Base-by-base conservation (phyloP, 1,284 basidiomycete species). In the Ustilago esculenta region DNA sequence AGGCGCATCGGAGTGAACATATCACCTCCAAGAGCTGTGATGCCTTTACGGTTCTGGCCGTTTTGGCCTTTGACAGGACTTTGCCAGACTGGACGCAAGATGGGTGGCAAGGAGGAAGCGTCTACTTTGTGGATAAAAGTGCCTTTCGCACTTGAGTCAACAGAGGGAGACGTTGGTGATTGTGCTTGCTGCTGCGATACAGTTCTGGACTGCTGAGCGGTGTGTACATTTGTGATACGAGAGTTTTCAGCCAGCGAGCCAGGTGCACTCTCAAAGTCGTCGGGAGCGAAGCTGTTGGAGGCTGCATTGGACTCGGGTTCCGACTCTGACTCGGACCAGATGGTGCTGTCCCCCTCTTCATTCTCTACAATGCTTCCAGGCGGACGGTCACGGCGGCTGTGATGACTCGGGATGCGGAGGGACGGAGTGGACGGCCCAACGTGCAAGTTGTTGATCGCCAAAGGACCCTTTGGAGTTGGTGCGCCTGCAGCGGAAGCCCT, bases 1-100 rank as follows among this genome's bases (percentile, higher is more conserved):
- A 81, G 67, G 36, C 71, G 72, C 55, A 76, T 73, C 0, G 76
- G 76, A 2, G 75, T 76, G 29, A 81, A 81, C 63, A 81, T 76
- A 51, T 81, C 77, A 21, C 77, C 75, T 7, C 77, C 77, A 14
- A 75, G 61, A 17, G 50, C 69, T 6, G 47, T n/a, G 17, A 75
- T 42, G 18, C 35, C 71, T 18, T 61, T 64, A 2, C 44, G 18
- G 6, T 60, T 56, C 24, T 32, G 50, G 10, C 36, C 61, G 4
- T 47, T 53, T 33, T 49, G 63, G 5, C 53, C 63, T 49, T 66
- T 66, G 17, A 50, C 58, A 5, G 68, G 68, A 37, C 68, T 66
- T 48, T 75, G 70, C 76, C 77, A 79, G 5, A 74, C 73, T 4
- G 76, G 76, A 35, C 71, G 69, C 17, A 79, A 47, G 27, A 79